Percentiles rank a stretch among this genome's conserved stretches.
phyloP scores from a whole-genome alignment of 2,329 filamentous ascomycete genomes.

The Fulvia fulva region DNA sequence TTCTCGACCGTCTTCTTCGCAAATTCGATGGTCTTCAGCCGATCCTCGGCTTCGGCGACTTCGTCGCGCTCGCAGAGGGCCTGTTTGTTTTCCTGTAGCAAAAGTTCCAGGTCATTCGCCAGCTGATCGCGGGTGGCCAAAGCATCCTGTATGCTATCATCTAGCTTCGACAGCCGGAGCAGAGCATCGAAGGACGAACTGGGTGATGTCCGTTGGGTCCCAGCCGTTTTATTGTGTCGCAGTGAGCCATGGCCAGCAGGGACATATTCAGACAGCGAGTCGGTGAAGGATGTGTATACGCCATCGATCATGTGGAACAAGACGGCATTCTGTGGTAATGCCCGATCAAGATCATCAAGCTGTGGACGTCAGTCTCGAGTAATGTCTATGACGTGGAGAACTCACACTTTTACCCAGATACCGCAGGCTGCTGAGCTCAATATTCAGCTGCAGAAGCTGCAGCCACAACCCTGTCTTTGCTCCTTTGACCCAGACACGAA shows the following conservation, averaged over 20 bases:
- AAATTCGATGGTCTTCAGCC: constrained; percentile 43
- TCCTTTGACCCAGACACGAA: constrained; percentile 70
- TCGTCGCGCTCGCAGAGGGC: constrained; percentile 35
- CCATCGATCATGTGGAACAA: constrained; percentile 84
- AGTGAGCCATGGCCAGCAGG: constrained; percentile 34
- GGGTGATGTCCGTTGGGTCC: constrained; percentile 41
- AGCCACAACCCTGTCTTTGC: constrained; percentile 52
- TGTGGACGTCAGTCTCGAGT: constrained; percentile 19
- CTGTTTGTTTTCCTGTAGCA: constrained; percentile 39
- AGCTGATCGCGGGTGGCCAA: constrained; percentile 70
- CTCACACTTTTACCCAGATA: constrained; percentile 65
- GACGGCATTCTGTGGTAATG: constrained; percentile 75
- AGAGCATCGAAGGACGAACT: constrained; percentile 83
- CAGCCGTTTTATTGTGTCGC: constrained; percentile 17
- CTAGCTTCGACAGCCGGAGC: constrained; percentile 82
- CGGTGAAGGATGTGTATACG: constrained; percentile 60
- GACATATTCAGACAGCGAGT: constrained; percentile 23
- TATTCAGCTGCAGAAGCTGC: constrained; percentile 66
- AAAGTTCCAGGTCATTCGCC: constrained; percentile 68
- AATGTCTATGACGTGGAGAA: constrained; percentile 8
- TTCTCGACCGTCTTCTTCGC: constrained; percentile 62
- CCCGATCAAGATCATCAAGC: constrained; percentile 61
- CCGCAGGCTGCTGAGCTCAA: constrained; percentile 69
- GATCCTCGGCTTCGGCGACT: constrained; percentile 43
- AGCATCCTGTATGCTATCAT: constrained; percentile 87